Percentiles rank a stretch among this genome's conserved stretches.
Conservation (phyloP, 352 stramenopile genomes). For the Globisporangium nunn region DNA sequence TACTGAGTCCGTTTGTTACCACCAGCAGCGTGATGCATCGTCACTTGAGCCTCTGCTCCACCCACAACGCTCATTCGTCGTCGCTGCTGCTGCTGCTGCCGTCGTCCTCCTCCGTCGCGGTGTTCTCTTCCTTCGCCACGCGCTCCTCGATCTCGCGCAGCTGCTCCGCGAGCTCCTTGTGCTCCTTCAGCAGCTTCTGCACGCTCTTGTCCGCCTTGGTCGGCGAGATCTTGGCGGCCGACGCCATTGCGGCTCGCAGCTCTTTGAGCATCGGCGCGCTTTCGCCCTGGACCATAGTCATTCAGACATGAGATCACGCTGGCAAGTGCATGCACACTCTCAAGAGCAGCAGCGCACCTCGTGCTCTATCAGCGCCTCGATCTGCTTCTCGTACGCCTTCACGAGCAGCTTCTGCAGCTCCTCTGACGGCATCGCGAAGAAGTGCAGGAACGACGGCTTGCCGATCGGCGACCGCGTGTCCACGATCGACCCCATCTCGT, state of each 20-base stretch:
- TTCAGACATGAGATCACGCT: not conserved
- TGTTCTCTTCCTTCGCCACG: constrained; percentile 40
- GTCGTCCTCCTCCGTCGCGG: constrained; percentile 34
- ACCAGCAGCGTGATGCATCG: too few species aligned
- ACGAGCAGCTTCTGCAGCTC: constrained; percentile 70
- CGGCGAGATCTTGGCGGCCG: constrained; percentile 45
- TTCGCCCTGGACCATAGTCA: constrained; percentile 16
- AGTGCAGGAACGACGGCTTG: constrained; percentile 82
- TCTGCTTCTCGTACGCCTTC: constrained; percentile 81
- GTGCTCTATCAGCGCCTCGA: constrained; percentile 64
- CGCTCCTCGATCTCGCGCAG: constrained; percentile 61
- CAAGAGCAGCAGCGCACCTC: constrained; percentile 5
- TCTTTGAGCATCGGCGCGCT: constrained; percentile 57
- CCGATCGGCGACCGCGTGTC: constrained; percentile 58
- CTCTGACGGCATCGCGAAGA: constrained; percentile 68
- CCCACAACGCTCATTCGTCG: constrained; percentile 10
- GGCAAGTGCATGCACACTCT: too few species aligned
- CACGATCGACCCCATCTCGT: constrained; percentile 81
- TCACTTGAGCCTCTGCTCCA: not conserved
- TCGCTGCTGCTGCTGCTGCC: constrained; percentile 16
- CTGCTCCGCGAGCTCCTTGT: constrained; percentile 59
- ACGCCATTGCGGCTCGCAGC: constrained; percentile 42
- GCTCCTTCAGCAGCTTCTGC: constrained; percentile 64
- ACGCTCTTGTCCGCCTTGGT: constrained; percentile 67
- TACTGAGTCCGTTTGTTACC: too few species aligned